phyloP scores from a whole-genome alignment of 371 early-diverging fungal genomes.

The Mortierella sp. region DNA sequence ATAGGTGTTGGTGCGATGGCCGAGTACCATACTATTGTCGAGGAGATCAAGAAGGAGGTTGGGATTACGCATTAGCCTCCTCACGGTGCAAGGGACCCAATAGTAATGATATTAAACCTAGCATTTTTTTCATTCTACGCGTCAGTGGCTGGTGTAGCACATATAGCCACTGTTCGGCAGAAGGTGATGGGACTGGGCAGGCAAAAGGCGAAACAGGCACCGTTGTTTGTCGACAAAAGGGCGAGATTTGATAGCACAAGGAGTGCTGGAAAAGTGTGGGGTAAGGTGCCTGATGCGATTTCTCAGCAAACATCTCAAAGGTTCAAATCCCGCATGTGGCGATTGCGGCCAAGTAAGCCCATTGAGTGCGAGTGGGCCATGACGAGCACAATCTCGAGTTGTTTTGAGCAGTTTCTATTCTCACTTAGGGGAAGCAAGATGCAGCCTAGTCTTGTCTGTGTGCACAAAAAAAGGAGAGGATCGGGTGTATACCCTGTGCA shows the following conservation, averaged over 20 bases:
- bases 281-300: conserved; percentile 14
- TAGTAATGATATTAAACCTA: not conserved
- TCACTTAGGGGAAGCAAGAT: not conserved
- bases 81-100: not conserved
- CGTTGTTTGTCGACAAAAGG: not conserved
- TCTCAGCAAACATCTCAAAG: conserved; percentile 23
- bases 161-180: not conserved
- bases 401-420: not conserved
- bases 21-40: conserved; percentile 61
- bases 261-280: conserved; percentile 19
- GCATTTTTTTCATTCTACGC: not conserved
- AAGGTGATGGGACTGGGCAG: too few relatives aligned
- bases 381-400: not conserved
- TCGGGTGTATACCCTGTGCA: not conserved
- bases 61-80: conserved; percentile 3
- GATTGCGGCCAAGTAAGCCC: conserved; percentile 3
- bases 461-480: not conserved
- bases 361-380: conserved; percentile 13
- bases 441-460: not conserved
- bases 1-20: conserved; percentile 73
- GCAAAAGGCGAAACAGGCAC: not conserved
- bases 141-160: not conserved
- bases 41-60: conserved; percentile 53
- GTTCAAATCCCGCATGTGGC: conserved; percentile 19
- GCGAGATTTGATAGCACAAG: conserved; percentile 7